Evolutionary conservation across 129 eudicot species (phyloP).

Genomic region (Deinandra increscens): DNA sequence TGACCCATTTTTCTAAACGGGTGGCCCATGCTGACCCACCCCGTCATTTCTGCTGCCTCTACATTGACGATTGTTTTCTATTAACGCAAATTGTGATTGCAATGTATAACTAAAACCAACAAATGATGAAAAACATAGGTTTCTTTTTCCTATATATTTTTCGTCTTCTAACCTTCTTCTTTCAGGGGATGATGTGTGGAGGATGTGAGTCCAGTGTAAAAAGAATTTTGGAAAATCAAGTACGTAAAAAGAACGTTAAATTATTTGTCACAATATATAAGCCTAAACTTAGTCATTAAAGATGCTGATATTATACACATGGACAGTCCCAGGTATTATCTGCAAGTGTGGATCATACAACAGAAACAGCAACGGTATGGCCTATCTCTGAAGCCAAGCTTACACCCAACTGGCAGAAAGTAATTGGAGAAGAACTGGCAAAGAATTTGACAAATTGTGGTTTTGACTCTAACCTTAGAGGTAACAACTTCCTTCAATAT

Average conservation of each 20-base stretch:
- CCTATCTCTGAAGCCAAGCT: conserved; percentile 79
- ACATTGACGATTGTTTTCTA: no score
- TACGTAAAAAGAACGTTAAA: conserved; percentile 25
- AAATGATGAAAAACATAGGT: neutral
- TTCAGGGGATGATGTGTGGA: conserved; percentile 95
- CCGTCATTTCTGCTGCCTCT: no score
- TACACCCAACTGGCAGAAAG: conserved; percentile 73
- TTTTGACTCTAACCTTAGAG: conserved; percentile 71
- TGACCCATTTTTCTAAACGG: no score
- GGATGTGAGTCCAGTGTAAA: conserved; percentile 96
- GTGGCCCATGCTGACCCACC: no score
- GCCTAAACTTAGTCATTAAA: neutral
- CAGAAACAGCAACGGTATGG: conserved; percentile 87
- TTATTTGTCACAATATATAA: neutral
- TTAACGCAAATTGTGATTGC: no score
- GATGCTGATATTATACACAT: conserved; percentile 22
- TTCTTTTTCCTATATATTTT: neutral
- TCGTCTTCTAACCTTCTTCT: conserved; percentile 8
- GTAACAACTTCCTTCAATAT: conserved; percentile 33
- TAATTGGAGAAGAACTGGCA: conserved; percentile 81
- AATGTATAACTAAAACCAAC: neutral
- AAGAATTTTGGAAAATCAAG: conserved; percentile 89
- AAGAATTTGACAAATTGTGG: conserved; percentile 87
- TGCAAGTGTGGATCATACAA: conserved; percentile 80
- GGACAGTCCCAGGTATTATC: conserved; percentile 88